Percentiles rank a stretch among this genome's conserved stretches.
These are phyloP conservation scores for Lactifluus subvellereus DNA, from an alignment of 768 basidiomycete genomes.

Conservation along the genomic window DNA sequence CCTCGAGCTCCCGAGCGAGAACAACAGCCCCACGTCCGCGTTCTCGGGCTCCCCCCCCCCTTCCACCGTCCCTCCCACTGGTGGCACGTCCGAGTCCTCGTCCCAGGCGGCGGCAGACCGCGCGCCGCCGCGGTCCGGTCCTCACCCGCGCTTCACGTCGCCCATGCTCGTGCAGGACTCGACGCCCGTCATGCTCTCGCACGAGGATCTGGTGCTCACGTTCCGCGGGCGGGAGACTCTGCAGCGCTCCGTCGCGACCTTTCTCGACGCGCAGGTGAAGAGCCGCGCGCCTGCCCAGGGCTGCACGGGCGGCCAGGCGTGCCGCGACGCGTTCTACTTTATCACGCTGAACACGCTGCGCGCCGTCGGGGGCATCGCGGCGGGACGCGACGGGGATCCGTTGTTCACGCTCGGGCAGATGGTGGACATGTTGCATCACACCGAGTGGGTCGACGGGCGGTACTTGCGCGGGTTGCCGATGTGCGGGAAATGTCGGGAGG, in stretches of 20 bases:
- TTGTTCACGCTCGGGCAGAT: constrained; percentile 64
- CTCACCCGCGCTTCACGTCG: constrained; percentile 18
- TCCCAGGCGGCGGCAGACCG: background rate
- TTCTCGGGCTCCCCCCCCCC: constrained; percentile 12
- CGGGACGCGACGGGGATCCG: constrained; percentile 69
- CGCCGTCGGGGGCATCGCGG: constrained; percentile 63
- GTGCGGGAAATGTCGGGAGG: constrained; percentile 47
- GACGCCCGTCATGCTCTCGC: constrained; percentile 31
- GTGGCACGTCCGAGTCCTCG: background rate
- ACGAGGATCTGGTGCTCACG: constrained; percentile 36
- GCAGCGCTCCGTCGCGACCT: constrained; percentile 56
- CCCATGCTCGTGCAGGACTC: constrained; percentile 17
- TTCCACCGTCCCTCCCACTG: background rate
- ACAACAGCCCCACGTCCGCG: background rate
- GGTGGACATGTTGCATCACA: constrained; percentile 63
- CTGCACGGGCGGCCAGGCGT: constrained; percentile 42
- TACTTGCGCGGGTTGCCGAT: constrained; percentile 47
- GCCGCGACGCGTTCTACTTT: constrained; percentile 68
- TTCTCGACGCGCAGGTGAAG: constrained; percentile 52
- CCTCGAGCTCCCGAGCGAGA: constrained; percentile 3
- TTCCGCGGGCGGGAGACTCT: constrained; percentile 60
- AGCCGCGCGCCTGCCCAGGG: constrained; percentile 41
- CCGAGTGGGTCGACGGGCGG: constrained; percentile 60
- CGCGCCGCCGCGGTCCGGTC: constrained; percentile 6
- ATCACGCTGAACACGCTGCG: constrained; percentile 69